Evolutionary conservation across 169 alveolate species (phyloP).

Genomic region (Eimeria necatrix): DNA sequence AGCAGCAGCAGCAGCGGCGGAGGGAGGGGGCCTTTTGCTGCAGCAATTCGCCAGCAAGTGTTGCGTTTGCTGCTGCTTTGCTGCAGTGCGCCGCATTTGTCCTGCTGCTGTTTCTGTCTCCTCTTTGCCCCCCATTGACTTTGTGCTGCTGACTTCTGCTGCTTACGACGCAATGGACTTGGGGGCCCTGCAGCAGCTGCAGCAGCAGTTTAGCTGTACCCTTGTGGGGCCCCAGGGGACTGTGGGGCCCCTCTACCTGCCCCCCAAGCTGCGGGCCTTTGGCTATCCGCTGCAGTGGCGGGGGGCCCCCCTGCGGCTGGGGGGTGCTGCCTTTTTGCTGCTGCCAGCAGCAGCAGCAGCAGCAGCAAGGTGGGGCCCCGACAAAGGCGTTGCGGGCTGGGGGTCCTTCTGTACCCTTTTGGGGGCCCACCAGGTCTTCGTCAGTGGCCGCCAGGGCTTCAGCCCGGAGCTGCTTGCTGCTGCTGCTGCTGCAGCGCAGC

Average conservation of each 20-base stretch:
- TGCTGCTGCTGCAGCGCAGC: not conserved
- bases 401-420: not conserved
- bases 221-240: slow-evolving; percentile 34
- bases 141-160: slow-evolving; percentile 4
- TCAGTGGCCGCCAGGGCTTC: not conserved
- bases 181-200: not conserved
- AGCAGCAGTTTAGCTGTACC: not conserved
- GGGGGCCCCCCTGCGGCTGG: slow-evolving; percentile 53
- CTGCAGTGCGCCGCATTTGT: slow-evolving; percentile 62
- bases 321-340: not conserved
- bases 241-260: not conserved
- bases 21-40: not conserved
- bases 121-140: slow-evolving; percentile 50
- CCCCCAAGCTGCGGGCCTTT: slow-evolving; percentile 27
- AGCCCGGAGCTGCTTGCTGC: not conserved
- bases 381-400: slow-evolving; percentile 39
- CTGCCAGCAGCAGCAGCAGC: not conserved
- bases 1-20: too few relatives aligned
- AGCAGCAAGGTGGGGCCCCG: not conserved
- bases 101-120: slow-evolving; percentile 32
- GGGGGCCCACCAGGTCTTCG: not conserved
- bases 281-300: slow-evolving; percentile 54
- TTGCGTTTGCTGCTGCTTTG: not conserved
- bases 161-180: slow-evolving; percentile 49
- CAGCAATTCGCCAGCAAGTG: not conserved